phyloP scores from a whole-genome alignment of 345 rosid species.

The Eucalyptus tenuipes region DNA sequence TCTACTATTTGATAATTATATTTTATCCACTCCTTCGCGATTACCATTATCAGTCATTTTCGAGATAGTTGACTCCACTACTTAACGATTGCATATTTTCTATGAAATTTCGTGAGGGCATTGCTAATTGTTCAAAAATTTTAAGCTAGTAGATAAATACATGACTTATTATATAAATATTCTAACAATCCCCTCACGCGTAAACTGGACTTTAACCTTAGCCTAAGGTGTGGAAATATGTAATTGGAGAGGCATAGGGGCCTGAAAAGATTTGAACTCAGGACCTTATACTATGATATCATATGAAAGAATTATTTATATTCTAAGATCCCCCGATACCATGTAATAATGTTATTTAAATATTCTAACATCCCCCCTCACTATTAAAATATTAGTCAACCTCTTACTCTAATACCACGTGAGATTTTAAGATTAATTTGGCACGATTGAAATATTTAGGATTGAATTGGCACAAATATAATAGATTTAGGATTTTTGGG shows the following conservation, averaged over 20 bases:
- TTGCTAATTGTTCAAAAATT: accelerated
- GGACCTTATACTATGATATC: neutral
- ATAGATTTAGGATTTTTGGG: neutral
- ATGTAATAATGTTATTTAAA: too few species aligned
- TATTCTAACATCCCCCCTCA: too few species aligned
- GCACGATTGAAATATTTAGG: accelerated
- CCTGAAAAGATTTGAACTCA: accelerated
- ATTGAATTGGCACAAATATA: too few species aligned
- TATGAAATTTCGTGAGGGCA: neutral
- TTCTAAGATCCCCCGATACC: too few species aligned
- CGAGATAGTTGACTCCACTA: neutral
- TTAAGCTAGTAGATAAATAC: too few species aligned
- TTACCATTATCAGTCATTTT: neutral
- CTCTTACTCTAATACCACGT: accelerated
- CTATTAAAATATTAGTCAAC: too few species aligned
- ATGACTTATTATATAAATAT: too few species aligned
- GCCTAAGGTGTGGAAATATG: neutral
- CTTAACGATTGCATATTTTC: neutral
- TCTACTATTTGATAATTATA: neutral
- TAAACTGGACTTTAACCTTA: neutral
- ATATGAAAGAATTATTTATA: too few species aligned
- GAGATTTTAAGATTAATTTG: neutral
- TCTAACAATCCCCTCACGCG: accelerated
- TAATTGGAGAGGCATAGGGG: too few species aligned
- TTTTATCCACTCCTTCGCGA: neutral